A percentile compares a stretch with the other conserved stretches of the same genome.
phyloP scores from a whole-genome alignment of 371 early-diverging fungal genomes.

The Mucor sp. region DNA sequence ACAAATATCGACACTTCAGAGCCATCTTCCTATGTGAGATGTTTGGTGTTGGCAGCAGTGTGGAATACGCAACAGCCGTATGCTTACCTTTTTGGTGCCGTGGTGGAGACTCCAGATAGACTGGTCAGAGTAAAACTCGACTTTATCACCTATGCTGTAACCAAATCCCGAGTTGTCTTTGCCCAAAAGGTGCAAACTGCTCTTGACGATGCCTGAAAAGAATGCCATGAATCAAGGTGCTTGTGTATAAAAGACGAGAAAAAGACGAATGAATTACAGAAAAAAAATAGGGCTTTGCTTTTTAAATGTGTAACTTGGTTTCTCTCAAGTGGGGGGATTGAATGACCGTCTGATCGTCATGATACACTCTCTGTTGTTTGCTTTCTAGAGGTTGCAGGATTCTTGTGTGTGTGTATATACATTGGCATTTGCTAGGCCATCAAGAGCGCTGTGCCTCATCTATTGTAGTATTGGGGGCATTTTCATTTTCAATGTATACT shows the following conservation, averaged over 20 bases:
- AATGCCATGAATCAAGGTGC: conserved; percentile 40
- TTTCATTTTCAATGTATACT: too few relatives aligned
- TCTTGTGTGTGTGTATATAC: not conserved
- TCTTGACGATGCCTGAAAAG: conserved; percentile 64
- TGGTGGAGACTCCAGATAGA: conserved; percentile 80
- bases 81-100: conserved; percentile 71
- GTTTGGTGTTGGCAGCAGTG: not conserved
- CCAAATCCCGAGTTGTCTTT: conserved; percentile 72
- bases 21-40: conserved; percentile 61
- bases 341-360: not conserved
- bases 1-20: conserved; percentile 85
- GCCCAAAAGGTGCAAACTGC: conserved; percentile 73
- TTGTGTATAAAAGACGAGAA: not conserved
- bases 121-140: conserved; percentile 62
- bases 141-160: conserved; percentile 75
- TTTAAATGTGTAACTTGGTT: not conserved
- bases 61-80: not conserved
- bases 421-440: too few relatives aligned
- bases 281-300: not conserved
- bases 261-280: not conserved
- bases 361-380: not conserved
- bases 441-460: too few relatives aligned
- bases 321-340: not conserved
- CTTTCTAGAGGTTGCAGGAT: not conserved
- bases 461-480: too few relatives aligned